Evolutionary conservation across 108 stramenopile species (phyloP).

Genomic region (Chaetoceros muelleri): DNA sequence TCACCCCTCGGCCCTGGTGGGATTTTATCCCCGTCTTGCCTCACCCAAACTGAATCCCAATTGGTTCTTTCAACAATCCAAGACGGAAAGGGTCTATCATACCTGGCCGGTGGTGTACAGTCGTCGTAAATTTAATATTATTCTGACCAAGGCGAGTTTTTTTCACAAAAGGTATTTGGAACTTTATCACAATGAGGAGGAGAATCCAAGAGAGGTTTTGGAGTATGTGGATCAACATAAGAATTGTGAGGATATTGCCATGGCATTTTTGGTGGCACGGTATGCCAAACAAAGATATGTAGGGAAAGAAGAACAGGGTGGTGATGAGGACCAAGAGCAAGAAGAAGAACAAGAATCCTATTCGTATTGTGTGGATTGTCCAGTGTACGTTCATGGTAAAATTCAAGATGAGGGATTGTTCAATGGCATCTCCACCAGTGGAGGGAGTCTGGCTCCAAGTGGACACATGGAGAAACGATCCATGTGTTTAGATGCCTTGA

Average conservation of each 20-base stretch:
- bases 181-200: constrained; percentile 18
- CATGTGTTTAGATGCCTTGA: constrained; percentile 27
- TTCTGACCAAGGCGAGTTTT: constrained; percentile 55
- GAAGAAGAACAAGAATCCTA: neutral
- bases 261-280: constrained; percentile 48
- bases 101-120: constrained; percentile 36
- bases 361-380: constrained; percentile 1
- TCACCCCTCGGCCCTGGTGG: constrained; percentile 41
- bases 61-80: neutral
- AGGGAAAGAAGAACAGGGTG: neutral
- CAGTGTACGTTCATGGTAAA: constrained; percentile 40
- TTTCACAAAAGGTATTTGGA: constrained; percentile 35
- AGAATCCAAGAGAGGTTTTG: constrained; percentile 29
- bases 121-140: constrained; percentile 29
- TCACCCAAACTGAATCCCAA: constrained; percentile 10
- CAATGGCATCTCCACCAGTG: constrained; percentile 22
- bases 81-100: constrained; percentile 23
- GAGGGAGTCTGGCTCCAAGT: constrained; percentile 12
- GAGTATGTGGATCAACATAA: constrained; percentile 51
- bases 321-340: neutral
- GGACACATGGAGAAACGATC: constrained; percentile 39
- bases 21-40: constrained; percentile 46
- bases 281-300: constrained; percentile 10
- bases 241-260: constrained; percentile 64
- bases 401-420: constrained; percentile 38